These are phyloP conservation scores for Acacia pycnantha DNA, from an alignment of 331 rosid species.

Conservation along the genomic window DNA sequence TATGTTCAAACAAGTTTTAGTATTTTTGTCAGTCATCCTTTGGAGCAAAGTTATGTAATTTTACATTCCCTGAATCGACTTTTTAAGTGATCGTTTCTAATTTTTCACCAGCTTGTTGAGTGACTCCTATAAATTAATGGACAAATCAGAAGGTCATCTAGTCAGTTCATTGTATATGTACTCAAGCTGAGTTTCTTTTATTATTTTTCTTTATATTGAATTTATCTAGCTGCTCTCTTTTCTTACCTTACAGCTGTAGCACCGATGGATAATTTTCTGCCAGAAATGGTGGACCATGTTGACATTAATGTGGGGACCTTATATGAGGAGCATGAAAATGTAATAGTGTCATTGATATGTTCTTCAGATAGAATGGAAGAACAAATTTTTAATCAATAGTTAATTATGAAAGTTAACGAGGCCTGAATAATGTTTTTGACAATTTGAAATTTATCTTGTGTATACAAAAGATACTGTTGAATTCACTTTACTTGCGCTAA, in stretches of 20 bases:
- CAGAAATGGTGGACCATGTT: not conserved
- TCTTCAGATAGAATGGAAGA: not conserved
- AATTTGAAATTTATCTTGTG: not conserved
- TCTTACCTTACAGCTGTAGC: not conserved
- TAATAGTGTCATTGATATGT: not conserved
- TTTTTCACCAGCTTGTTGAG: not conserved
- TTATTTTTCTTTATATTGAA: not conserved
- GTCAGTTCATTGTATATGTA: not conserved
- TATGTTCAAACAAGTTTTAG: not conserved
- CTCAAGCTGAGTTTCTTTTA: not conserved
- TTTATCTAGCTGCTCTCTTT: not conserved
- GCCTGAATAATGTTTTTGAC: not conserved
- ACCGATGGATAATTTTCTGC: not conserved
- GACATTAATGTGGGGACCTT: not conserved
- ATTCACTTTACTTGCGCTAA: not conserved
- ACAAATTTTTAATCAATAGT: not conserved
- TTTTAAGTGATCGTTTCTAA: not conserved
- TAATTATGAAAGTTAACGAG: slow-evolving; percentile 15
- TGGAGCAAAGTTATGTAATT: slow-evolving; percentile 1
- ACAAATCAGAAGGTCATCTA: not conserved
- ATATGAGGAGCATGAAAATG: not conserved
- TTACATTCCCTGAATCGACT: not conserved
- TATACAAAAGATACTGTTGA: not conserved
- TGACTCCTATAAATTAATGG: not conserved
- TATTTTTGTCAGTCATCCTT: not conserved